Percentiles rank a stretch among this genome's conserved stretches.
These are phyloP conservation scores for Groenewaldozyma salmanticensis DNA, from an alignment of 805 yeast species.

Conservation along the genomic window DNA sequence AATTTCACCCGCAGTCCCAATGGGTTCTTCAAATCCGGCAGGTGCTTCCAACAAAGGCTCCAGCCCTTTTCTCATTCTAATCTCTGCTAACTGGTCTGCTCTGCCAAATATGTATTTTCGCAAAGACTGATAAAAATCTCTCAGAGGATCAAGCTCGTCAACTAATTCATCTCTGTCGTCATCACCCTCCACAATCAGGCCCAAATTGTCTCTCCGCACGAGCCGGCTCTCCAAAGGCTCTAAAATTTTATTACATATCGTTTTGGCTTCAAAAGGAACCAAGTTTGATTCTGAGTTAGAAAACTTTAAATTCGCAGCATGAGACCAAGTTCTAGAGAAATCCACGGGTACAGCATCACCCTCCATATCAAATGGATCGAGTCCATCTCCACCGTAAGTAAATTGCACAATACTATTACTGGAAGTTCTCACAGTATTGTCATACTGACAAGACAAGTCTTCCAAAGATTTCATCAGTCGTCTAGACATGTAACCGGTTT, in stretches of 20 bases:
- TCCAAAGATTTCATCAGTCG: constrained; percentile 96
- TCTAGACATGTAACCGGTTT: constrained; percentile 97
- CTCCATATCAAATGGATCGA: constrained; percentile 98
- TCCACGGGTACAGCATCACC: constrained; percentile 97
- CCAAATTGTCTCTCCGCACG: constrained; percentile 64
- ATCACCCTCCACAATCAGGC: constrained; percentile 38
- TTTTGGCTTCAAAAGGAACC: constrained; percentile 59
- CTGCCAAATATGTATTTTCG: constrained; percentile 51
- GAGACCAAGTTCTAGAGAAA: constrained; percentile 90
- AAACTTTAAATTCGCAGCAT: constrained; percentile 67
- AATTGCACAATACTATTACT: constrained; percentile 95
- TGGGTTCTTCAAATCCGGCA: background rate
- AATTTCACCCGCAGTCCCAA: background rate
- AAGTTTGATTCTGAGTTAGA: constrained; percentile 41
- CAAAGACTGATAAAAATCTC: constrained; percentile 72
- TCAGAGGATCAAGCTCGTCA: constrained; percentile 81
- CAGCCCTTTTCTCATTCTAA: constrained; percentile 34
- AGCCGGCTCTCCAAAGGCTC: constrained; percentile 51
- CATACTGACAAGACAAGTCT: constrained; percentile 89
- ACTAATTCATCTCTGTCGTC: constrained; percentile 47
- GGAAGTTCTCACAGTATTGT: constrained; percentile 89
- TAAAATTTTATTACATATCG: constrained; percentile 45
- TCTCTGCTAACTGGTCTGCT: constrained; percentile 44
- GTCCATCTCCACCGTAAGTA: constrained; percentile 96
- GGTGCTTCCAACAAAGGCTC: constrained; percentile 2